A percentile compares a stretch with the other conserved stretches of the same genome.
Conservation (phyloP, 2,329 filamentous ascomycete genomes). For the Verruconis gallopava region DNA sequence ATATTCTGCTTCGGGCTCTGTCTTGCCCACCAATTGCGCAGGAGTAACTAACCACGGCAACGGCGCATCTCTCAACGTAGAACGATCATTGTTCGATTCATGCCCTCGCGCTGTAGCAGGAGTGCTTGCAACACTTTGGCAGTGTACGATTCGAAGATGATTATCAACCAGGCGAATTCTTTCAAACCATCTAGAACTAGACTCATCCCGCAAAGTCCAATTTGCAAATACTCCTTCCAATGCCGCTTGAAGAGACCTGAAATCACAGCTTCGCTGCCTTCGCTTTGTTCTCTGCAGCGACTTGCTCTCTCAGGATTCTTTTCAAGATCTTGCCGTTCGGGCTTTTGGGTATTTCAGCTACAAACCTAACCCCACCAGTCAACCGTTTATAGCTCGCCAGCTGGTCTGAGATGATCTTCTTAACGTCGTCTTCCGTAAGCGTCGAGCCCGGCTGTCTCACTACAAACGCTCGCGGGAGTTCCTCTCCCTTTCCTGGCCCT, state of each 20-base stretch:
- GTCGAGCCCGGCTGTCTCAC: conserved; percentile 2
- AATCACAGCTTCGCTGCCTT: conserved; percentile 2
- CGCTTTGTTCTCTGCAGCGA: conserved; percentile 19
- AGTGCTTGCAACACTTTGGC: neutral
- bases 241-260: neutral
- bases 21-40: neutral
- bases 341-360: conserved; percentile 57
- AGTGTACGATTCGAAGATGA: neutral
- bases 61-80: neutral
- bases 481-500: neutral
- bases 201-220: neutral
- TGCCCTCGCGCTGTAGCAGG: neutral
- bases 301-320: conserved; percentile 41
- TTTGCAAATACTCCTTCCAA: neutral
- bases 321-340: conserved; percentile 62
- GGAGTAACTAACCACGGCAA: neutral
- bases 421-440: conserved; percentile 21
- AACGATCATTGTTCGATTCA: neutral
- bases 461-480: conserved; percentile 9
- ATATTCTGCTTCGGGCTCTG: too few species aligned
- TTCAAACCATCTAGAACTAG: neutral
- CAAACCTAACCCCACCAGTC: conserved; percentile 50
- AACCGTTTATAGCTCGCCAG: conserved; percentile 59
- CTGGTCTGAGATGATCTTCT: conserved; percentile 48
- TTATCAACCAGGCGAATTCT: neutral